A percentile compares a stretch with the other conserved stretches of the same genome.
Evolutionary conservation across 352 stramenopile genomes (phyloP).

Genomic region (Elongisporangium senticosum): DNA sequence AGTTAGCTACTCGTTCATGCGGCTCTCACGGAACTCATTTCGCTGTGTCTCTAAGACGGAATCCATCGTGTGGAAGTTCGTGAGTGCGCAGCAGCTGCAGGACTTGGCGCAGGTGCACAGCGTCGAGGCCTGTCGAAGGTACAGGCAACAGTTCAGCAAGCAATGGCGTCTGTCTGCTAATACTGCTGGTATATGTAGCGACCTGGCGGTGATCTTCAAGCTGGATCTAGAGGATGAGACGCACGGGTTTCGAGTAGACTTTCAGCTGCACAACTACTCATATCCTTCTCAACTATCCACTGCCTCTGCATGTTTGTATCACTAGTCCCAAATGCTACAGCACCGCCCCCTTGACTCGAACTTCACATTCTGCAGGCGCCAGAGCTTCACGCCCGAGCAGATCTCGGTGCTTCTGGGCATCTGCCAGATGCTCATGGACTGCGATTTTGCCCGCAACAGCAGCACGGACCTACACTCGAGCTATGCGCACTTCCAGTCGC

Average conservation of each 20-base stretch:
- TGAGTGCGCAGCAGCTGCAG: conserved; percentile 18
- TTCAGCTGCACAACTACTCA: conserved; percentile 66
- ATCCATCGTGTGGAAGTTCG: conserved; percentile 55
- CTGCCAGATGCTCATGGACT: conserved; percentile 56
- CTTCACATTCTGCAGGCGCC: conserved; percentile 59
- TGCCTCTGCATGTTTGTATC: conserved; percentile 2
- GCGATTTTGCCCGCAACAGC: conserved; percentile 40
- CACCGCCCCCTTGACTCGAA: conserved; percentile 3
- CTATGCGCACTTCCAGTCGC: conserved; percentile 52
- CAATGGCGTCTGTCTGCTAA: background rate
- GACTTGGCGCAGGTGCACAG: conserved; percentile 6
- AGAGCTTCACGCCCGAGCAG: conserved; percentile 44
- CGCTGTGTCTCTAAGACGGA: conserved; percentile 26
- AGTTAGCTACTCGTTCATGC: background rate
- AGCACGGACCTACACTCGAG: conserved; percentile 41
- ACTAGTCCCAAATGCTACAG: conserved; percentile 3
- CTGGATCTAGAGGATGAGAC: conserved; percentile 30
- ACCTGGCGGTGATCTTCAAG: conserved; percentile 44
- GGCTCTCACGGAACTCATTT: background rate
- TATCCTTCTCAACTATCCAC: conserved; percentile 25
- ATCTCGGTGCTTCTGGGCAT: conserved; percentile 69
- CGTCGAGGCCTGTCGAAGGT: conserved; percentile 35
- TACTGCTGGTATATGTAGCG: conserved; percentile 16
- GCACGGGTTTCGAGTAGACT: conserved; percentile 41
- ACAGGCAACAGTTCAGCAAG: background rate